Conservation (phyloP, 306 rosid species). For the Potentilla sterilis region DNA sequence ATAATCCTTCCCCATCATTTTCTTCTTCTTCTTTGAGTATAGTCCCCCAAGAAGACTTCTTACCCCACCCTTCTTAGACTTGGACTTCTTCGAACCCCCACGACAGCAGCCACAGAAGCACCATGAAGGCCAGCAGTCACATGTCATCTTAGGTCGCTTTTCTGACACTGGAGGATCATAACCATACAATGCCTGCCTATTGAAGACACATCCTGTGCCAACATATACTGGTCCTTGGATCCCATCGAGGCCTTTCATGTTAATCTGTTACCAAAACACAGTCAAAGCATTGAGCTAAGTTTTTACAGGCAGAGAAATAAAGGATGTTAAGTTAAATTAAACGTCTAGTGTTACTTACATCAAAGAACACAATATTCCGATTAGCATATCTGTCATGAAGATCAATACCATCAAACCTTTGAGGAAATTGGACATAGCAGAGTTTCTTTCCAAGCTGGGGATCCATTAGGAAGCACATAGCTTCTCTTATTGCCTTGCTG, state of each 20-base stretch:
- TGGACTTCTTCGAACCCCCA: constrained; percentile 63
- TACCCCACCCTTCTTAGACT: constrained; percentile 73
- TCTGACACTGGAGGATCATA: constrained; percentile 69
- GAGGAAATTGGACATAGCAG: constrained; percentile 87
- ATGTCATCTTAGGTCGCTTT: constrained; percentile 67
- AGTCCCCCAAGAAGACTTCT: constrained; percentile 59
- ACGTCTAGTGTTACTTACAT: constrained; percentile 49
- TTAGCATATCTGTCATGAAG: constrained; percentile 77
- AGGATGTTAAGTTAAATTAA: neutral
- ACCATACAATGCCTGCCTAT: constrained; percentile 85
- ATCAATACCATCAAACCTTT: constrained; percentile 86
- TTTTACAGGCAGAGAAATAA: neutral
- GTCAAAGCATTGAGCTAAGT: constrained; percentile 24
- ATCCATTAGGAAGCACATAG: constrained; percentile 97
- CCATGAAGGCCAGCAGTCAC: constrained; percentile 82
- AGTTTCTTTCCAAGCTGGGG: constrained; percentile 76
- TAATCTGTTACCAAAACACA: constrained; percentile 48
- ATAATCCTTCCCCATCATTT: constrained; percentile 67
- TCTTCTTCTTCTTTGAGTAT: constrained; percentile 77
- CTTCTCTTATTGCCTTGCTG: constrained; percentile 84
- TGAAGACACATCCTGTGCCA: constrained; percentile 93
- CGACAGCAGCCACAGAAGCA: constrained; percentile 55
- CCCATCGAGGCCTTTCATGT: constrained; percentile 97
- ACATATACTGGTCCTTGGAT: constrained; percentile 97
- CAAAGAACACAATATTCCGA: constrained; percentile 68